Evolutionary conservation across 1,139 yeast species (phyloP), one percentile per base, ranked within the genome.

Genomic region (Geotrichum citri-aurantii): DNA sequence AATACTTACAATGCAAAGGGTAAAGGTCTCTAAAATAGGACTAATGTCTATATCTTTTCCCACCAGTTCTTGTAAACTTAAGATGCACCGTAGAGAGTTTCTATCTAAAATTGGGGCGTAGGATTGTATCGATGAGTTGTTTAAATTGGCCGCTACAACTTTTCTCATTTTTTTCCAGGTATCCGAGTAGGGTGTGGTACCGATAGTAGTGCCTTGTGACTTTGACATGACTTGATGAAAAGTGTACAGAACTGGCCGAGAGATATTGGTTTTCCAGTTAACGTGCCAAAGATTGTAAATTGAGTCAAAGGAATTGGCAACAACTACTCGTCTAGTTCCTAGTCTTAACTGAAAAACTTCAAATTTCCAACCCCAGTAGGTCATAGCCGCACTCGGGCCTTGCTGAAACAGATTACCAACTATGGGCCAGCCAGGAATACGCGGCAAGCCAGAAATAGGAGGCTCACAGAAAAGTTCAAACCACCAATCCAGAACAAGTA

Each of bases 141-240:
- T 83, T 59, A 86, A 72, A 5, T 78, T 76, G 59, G 77, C 75
- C 0, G 85, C 78, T 29, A 86, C 75, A 7, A 79, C 78, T 65
- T 82, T 84, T 65, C 85, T 80, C 68, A 82, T 80, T 26, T 73
- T 73, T 61, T 76, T 75, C 66, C 78, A 86, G 1, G 84, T 76
- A 1, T 73, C 75, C 1, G 87, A 81, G 66, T 79, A 82, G 1
- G 95, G 95, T 0, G 93, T 86, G 0, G 95, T 85, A 0, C 95
- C 95, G 31, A 88, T 79, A 0, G 95, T 88, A 63, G 80, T 83
- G 2, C 62, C 62, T 59, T 83, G 86, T 0, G 85, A 78, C 3
- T 79, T 72, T 0, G 91, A 84, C 1, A 87, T 81, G 8, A 87
- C 75, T 33, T 78, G 75, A 70, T 88, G 95, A 71, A 88, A 88